Base-by-base conservation (phyloP, 192 early-diverging fungal genomes). In the Mortierella antarctica region DNA sequence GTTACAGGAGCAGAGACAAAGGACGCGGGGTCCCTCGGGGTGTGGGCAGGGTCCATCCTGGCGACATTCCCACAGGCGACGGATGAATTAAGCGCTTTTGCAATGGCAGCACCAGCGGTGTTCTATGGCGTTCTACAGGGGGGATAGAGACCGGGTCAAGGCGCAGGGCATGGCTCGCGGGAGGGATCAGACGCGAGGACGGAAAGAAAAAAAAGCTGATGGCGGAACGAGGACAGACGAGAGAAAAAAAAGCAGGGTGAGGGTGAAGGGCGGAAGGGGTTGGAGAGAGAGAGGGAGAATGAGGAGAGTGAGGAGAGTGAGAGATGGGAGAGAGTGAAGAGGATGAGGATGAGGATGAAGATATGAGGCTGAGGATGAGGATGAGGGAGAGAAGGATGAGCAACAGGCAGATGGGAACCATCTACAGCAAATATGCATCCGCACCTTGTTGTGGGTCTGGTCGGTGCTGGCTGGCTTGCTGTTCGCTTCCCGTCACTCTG, bases 41-140 rank as follows among this genome's bases (percentile, higher is more conserved):
- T 65, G 31, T 41, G 13, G 23, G 63, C 44, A 14, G 63, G 21
- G 50, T 60, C 58, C 68, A 70, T 70, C 49, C 47, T 45, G 47
- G 68, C 39, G 68, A 46, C 68, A 70, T 70, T 60, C 21, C 47
- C 48, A 31, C 31, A 31, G 31, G 31, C 31, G 31, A 31, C 31
- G 31, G 31, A 3, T 31, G 31, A 31, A 31, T 31, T 3, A 31
- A 3, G 31, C 31, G 31, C 31, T 31, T 31, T 31, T 31, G 31
- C 31, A 31, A 3, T 31, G 31, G 31, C 31, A 31, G 31, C 31
- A 31, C 31, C 31, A 31, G 31, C 31, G 31, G 31, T 31, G 31
- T 31, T 31, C 31, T 31, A 31, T 31, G 31, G 31, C 31, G 31
- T 31, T 31, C 31, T 31, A 31, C 31, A 31, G 31, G 31, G 31